Conservation (phyloP, 345 rosid species). For the Corchorus olitorius region DNA sequence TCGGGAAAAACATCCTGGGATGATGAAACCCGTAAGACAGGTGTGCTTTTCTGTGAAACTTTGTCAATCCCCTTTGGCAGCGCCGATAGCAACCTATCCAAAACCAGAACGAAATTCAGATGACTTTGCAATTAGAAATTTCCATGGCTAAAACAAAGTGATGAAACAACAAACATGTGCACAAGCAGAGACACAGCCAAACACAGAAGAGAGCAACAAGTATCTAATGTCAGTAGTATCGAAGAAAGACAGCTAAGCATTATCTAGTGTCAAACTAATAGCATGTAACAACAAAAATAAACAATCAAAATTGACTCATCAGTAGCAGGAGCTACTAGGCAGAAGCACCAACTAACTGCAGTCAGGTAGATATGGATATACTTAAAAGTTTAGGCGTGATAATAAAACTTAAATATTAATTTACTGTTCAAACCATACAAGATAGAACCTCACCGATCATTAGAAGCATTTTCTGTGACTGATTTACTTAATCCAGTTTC, state of each 20-base stretch:
- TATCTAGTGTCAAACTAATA: neutral
- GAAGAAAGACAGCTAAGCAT: neutral
- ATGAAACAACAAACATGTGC: neutral
- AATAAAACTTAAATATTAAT: neutral
- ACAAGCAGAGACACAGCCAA: neutral
- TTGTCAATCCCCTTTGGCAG: slow-evolving; percentile 52
- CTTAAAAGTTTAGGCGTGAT: neutral
- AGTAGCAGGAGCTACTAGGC: too few relatives aligned
- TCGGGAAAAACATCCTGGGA: slow-evolving; percentile 56
- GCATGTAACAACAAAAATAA: neutral
- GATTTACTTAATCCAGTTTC: slow-evolving; percentile 39
- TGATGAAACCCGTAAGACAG: slow-evolving; percentile 44
- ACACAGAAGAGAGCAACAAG: neutral
- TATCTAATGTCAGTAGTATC: too few relatives aligned
- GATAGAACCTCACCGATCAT: slow-evolving; percentile 43
- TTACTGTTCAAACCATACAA: neutral
- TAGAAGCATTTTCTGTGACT: slow-evolving; percentile 41
- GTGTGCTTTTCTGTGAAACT: slow-evolving; percentile 38
- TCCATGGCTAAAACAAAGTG: neutral
- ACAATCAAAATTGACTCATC: neutral
- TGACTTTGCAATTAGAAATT: neutral
- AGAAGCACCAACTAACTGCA: too few relatives aligned
- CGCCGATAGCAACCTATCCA: slow-evolving; percentile 33
- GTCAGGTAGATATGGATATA: neutral
- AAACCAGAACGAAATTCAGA: neutral